Evolutionary conservation across 1,139 yeast species (phyloP), one percentile per base, ranked within the genome.

Genomic region (Protomyces macrosporus): DNA sequence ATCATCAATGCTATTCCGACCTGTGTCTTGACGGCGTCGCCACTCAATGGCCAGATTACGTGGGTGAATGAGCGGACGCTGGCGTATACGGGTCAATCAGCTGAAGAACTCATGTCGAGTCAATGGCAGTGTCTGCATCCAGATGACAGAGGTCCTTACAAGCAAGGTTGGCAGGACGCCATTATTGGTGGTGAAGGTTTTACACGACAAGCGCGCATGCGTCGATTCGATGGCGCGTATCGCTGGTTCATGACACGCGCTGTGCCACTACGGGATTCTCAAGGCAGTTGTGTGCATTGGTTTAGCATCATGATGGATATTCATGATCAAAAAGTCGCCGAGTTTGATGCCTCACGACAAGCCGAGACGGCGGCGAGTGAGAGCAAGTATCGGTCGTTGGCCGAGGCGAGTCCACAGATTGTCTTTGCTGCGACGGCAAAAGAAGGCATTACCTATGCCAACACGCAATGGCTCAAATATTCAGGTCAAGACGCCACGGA

Each of bases 281-380:
- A 69, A 61, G 76, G 76, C 7, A 68, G 71, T 2, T 71, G 73
- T 10, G 71, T 73, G 3, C 75, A 74, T 56, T 74, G 76, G 76
- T 72, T 74, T 61, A 74, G 75, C 40, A 74, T 76, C 6, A 69
- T 72, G 72, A 73, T 74, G 73, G 77, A 75, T 65, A 71, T 74
- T 34, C 76, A 75, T 58, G 73, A 70, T 45, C 75, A 74, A 66
- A 70, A 71, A 10, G 67, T 73, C 57, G 75, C 76, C 1, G 75
- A 75, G 63, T 54, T 68, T 9, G 75, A 72, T 48, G 75, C 75
- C 0, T 64, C 72, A 36, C 69, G 68, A 59, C 71, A 71, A 45
- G 73, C 73, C 5, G 72, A 71, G 55, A 73, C 73, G 53, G 69
- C 73, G 16, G 76, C 73, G 12, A 70, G 75, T 45, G 76, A 75